Conservation (phyloP, 2,329 filamentous ascomycete genomes). For the Emmonsiellopsis sp. region DNA sequence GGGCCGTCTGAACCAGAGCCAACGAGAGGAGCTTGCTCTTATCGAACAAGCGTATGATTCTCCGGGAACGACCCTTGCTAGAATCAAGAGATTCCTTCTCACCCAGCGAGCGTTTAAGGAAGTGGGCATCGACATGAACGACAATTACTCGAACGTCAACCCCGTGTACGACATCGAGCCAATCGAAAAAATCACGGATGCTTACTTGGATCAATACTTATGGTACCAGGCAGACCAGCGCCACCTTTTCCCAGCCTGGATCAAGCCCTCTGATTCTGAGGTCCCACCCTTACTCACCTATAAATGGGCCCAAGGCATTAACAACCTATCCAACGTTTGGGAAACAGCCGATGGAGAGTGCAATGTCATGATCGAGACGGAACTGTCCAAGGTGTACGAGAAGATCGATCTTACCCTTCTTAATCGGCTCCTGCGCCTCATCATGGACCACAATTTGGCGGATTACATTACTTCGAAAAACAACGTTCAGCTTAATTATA, state of each 20-base stretch:
- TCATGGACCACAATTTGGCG: constrained; percentile 99
- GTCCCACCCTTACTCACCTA: constrained; percentile 90
- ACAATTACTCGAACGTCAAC: constrained; percentile 98
- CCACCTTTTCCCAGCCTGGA: constrained; percentile 95
- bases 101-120: constrained; percentile 99
- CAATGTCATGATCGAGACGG: constrained; percentile 97
- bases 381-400: constrained; percentile 98
- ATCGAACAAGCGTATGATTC: constrained; percentile 99
- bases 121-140: constrained; percentile 99
- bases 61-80: constrained; percentile 85
- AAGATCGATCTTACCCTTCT: constrained; percentile 96
- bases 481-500: constrained; percentile 97
- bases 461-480: constrained; percentile 99
- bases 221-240: constrained; percentile 99
- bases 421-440: constrained; percentile 82
- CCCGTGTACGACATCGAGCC: constrained; percentile 98
- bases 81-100: constrained; percentile 94
- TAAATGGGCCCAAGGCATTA: constrained; percentile 99
- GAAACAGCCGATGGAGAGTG: constrained; percentile 88
- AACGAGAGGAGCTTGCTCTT: constrained; percentile 88
- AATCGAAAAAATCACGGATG: constrained; percentile 98
- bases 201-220: constrained; percentile 94
- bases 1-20: constrained; percentile 90
- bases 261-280: constrained; percentile 97
- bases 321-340: constrained; percentile 94